Conservation (phyloP, 176 grass and related monocot species). For the Aegilops sharonensis region DNA sequence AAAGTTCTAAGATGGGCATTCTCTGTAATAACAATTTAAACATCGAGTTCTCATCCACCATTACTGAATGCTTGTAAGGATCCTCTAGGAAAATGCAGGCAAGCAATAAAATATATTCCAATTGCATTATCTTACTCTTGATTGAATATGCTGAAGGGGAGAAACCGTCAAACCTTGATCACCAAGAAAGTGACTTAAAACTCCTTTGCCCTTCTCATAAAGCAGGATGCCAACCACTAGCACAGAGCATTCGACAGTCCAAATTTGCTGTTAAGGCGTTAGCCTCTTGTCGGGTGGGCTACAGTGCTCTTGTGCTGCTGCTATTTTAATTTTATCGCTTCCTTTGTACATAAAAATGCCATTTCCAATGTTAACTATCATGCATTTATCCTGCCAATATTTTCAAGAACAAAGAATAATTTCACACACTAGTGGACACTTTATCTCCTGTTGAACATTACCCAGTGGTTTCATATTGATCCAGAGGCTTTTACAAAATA, state of each 20-base stretch:
- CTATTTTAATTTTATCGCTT: background rate
- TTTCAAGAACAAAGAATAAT: background rate
- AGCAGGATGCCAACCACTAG: background rate
- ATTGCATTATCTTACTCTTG: background rate
- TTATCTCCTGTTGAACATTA: background rate
- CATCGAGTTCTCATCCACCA: background rate
- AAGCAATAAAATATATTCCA: background rate
- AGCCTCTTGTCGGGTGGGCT: background rate
- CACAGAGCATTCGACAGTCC: background rate
- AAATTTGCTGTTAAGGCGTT: background rate
- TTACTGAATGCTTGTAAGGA: background rate
- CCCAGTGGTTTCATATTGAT: background rate
- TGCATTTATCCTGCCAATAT: background rate
- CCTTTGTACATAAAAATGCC: background rate
- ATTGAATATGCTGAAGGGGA: background rate
- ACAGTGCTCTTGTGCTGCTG: background rate
- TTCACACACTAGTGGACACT: background rate
- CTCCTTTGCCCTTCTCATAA: background rate
- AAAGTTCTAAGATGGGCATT: background rate
- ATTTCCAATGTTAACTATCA: conserved; percentile 2
- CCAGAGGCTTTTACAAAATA: background rate
- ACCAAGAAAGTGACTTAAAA: background rate
- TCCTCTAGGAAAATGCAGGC: background rate
- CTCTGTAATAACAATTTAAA: background rate
- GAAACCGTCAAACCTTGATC: background rate